These are phyloP conservation scores for Erodium maritimum DNA, from an alignment of 345 rosid genomes.

Conservation along the genomic window DNA sequence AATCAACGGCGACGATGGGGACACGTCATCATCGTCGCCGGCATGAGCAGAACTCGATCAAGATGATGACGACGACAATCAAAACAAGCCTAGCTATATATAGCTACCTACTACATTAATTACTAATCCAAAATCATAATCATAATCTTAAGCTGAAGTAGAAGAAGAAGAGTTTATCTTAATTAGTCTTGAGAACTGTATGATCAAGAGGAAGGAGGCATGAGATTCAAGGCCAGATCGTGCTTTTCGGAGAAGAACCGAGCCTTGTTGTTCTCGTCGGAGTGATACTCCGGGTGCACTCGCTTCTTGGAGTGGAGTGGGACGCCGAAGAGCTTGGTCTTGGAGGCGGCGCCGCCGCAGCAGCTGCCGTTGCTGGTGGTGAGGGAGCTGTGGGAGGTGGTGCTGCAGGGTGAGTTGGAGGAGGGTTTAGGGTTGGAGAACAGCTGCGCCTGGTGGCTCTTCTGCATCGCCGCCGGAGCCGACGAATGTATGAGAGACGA, in stretches of 20 bases:
- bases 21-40: no score
- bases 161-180: no score
- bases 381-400: constrained; percentile 30
- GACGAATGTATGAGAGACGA: constrained; percentile 23
- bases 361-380: constrained; percentile 19
- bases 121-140: no score
- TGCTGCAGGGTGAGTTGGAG: constrained; percentile 17
- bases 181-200: not conserved
- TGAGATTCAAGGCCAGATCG: constrained; percentile 66
- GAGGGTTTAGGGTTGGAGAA: constrained; percentile 25
- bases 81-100: no score
- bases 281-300: constrained; percentile 33
- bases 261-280: constrained; percentile 38
- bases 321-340: constrained; percentile 64
- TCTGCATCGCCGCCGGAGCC: constrained; percentile 9
- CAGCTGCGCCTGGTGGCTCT: no score
- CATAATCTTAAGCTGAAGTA: no score
- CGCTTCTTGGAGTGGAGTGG: constrained; percentile 60
- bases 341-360: constrained; percentile 12
- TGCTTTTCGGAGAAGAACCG: constrained; percentile 56
- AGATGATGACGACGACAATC: constrained; percentile 4
- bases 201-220: constrained; percentile 40
- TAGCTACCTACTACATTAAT: no score
- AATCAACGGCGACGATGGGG: no score
- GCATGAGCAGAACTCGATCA: no score